phyloP scores from a whole-genome alignment of 202 grass and related monocot genomes.

The Brachypodium distachyon region DNA sequence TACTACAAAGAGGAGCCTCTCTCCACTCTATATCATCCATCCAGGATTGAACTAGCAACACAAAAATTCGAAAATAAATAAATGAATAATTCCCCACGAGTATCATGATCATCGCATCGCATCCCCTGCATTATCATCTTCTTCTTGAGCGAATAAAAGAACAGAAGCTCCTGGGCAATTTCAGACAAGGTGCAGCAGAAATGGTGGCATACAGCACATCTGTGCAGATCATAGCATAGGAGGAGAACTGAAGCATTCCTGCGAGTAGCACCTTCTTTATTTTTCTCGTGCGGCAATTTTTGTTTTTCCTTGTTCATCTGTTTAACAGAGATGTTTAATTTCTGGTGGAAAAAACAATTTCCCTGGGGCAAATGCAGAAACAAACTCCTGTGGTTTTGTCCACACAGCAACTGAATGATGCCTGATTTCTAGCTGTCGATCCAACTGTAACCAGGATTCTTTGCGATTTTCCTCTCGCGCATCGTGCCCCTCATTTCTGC shows the following conservation, averaged over 20 bases:
- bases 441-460: slow-evolving; percentile 64
- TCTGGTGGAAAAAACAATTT: not conserved
- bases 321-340: not conserved
- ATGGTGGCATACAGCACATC: no score
- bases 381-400: not conserved
- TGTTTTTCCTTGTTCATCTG: not conserved
- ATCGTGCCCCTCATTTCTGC: slow-evolving; percentile 52
- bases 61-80: no score
- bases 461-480: slow-evolving; percentile 38
- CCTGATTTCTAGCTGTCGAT: slow-evolving; percentile 35
- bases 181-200: no score
- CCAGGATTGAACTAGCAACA: no score
- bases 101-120: no score
- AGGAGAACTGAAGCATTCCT: not conserved
- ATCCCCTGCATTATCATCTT: no score
- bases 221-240: no score
- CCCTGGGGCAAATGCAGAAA: not conserved
- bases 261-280: not conserved
- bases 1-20: no score
- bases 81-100: no score
- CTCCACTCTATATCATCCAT: no score
- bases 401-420: not conserved
- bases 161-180: no score
- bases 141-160: no score
- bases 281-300: not conserved